Evolutionary conservation across 2,329 filamentous ascomycete genomes (phyloP), one percentile per base, ranked within the genome.

Genomic region (Pseudodiploospora longispora): DNA sequence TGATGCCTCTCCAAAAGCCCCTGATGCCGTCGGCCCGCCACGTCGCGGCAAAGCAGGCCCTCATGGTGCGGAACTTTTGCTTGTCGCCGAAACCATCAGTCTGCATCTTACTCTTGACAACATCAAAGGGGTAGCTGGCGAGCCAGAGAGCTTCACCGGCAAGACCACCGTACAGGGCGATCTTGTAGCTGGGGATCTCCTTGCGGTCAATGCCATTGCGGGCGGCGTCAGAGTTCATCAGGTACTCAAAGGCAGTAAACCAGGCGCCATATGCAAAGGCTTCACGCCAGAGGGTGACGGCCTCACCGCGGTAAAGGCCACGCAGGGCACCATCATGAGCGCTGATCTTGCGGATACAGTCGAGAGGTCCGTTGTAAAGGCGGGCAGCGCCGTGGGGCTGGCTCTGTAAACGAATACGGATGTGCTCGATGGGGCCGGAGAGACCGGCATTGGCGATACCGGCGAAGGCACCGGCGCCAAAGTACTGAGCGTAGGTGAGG

Each of bases 51-150:
- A 97, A 94, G 70, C 87, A 94, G 67, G 94, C 86, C 41, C 83
- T 78, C 91, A 96, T 96, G 44, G 72, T 83, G 62, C 71, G 78
- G 68, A 85, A 98, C 61, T 75, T 76, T 71, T 83, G 81, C 50
- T 76, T 69, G 40, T 63, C 49, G 4, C 87, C 88, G 61, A 96
- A 93, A 0, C 87, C 90, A 68, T 98, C 93, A 47, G 85, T 95
- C 77, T 98, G 93, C 91, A 97, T 96, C 79, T 95, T 97, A 69
- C 88, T 95, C 85, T 98, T 98, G 68, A 98, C 69, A 29, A 98
- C 91, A 67, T 98, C 93, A 52, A 98, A 85, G 27, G 93, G 93
- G 68, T 98, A 98, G 60, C 88, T 95, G 32, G 77, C 76, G 44
- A 98, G 71, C 93, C 93, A 98, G 46, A 98, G 76, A 42, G 82